Evolutionary conservation across 2,329 filamentous ascomycete genomes (phyloP).

Genomic region (Alternaria sp.): DNA sequence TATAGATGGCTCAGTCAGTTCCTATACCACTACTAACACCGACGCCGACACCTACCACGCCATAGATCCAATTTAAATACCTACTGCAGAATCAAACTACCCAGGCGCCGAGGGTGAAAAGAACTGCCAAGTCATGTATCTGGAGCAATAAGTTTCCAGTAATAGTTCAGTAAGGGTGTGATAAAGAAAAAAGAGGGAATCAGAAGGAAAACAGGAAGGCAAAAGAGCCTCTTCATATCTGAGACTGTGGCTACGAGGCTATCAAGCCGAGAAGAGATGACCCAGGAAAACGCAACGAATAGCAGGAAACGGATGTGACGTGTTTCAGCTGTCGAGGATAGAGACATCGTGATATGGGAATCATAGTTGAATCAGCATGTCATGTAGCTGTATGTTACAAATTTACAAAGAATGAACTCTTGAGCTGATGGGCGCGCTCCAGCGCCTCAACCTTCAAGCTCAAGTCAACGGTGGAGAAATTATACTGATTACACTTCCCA

Average conservation of each 20-base stretch:
- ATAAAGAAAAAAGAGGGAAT: too few relatives aligned
- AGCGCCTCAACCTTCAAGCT: background rate
- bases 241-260: too few relatives aligned
- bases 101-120: background rate
- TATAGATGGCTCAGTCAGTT: too few relatives aligned
- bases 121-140: background rate
- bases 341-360: background rate
- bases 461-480: background rate
- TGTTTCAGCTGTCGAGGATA: background rate
- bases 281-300: background rate
- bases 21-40: too few relatives aligned
- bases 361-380: background rate
- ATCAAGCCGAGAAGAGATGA: too few relatives aligned
- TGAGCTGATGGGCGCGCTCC: background rate
- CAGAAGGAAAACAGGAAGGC: too few relatives aligned
- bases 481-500: background rate
- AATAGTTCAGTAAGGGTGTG: too few relatives aligned
- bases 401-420: slow-evolving; percentile 3
- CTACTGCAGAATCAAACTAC: background rate
- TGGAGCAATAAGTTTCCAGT: too few relatives aligned
- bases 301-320: background rate
- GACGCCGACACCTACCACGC: background rate
- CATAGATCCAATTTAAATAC: background rate
- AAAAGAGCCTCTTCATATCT: too few relatives aligned
- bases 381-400: background rate